Evolutionary conservation across 495 filamentous ascomycete genomes (phyloP).

Genomic region (Lineolata rhizophorae): DNA sequence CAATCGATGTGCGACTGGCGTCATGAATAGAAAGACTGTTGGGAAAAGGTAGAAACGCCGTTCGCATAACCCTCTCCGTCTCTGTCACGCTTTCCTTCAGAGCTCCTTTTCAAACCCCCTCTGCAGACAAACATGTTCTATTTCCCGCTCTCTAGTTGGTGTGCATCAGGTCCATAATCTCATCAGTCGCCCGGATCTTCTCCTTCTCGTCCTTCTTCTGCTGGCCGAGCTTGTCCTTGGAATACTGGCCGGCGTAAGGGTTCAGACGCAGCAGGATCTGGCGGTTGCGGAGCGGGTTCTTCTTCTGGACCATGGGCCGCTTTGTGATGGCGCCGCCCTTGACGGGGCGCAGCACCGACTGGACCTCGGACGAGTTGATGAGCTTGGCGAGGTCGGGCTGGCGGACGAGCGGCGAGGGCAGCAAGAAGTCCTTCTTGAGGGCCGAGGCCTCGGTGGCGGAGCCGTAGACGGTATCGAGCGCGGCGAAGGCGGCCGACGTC

Average conservation of each 20-base stretch:
- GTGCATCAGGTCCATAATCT: no score
- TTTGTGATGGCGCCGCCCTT: slow-evolving; percentile 81
- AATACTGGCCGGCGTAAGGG: slow-evolving; percentile 78
- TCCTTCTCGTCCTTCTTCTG: slow-evolving; percentile 29
- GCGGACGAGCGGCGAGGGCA: slow-evolving; percentile 67
- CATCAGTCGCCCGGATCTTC: no score
- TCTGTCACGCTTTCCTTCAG: no score
- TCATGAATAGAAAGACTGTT: no score
- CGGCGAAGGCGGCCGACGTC: slow-evolving; percentile 90
- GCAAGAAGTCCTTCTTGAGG: slow-evolving; percentile 95
- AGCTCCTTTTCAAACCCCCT: no score
- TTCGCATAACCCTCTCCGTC: no score
- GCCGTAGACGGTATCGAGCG: slow-evolving; percentile 91
- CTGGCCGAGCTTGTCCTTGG: slow-evolving; percentile 59
- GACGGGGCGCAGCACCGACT: slow-evolving; percentile 72
- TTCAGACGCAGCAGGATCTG: slow-evolving; percentile 93
- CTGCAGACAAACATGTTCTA: no score
- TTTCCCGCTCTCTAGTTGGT: no score
- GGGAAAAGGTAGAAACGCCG: no score
- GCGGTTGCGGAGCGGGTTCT: slow-evolving; percentile 97
- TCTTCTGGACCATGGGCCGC: slow-evolving; percentile 85
- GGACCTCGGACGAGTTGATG: slow-evolving; percentile 97
- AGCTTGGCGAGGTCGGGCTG: slow-evolving; percentile 88
- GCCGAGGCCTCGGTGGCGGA: slow-evolving; percentile 60
- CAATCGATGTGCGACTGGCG: no score